These are phyloP conservation scores for Kurtzmaniella natalensis DNA, from an alignment of 1,139 yeast genomes.

Conservation along the genomic window DNA sequence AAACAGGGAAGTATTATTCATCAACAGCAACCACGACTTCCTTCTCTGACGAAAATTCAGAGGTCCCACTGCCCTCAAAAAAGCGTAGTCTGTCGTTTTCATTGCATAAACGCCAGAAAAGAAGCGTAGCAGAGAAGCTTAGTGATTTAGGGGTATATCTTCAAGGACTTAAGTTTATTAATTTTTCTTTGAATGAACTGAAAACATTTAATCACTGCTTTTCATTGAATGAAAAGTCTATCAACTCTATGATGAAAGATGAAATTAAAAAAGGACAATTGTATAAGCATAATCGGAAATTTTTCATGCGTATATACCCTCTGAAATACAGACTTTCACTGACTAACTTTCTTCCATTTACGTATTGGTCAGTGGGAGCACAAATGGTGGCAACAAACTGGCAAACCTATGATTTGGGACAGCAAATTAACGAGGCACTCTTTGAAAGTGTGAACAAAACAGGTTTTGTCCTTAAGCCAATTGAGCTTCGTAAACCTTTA, in stretches of 20 bases:
- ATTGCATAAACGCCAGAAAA: constrained; percentile 19
- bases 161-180: constrained; percentile 73
- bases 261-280: constrained; percentile 47
- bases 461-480: constrained; percentile 82
- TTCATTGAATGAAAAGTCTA: constrained; percentile 73
- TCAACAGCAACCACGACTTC: constrained; percentile 33
- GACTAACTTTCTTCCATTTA: constrained; percentile 73
- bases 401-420: constrained; percentile 91
- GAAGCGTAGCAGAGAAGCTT: constrained; percentile 40
- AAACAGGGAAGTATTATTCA: constrained; percentile 19
- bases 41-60: constrained; percentile 42
- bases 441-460: constrained; percentile 54
- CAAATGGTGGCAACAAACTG: constrained; percentile 97
- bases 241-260: constrained; percentile 63
- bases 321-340: constrained; percentile 72
- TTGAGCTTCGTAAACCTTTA: constrained; percentile 30
- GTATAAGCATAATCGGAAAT: constrained; percentile 72
- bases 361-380: constrained; percentile 78
- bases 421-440: constrained; percentile 84
- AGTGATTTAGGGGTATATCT: constrained; percentile 62
- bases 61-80: constrained; percentile 7
- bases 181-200: constrained; percentile 83
- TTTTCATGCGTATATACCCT: constrained; percentile 83
- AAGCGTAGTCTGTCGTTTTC: constrained; percentile 16
- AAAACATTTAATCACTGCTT: constrained; percentile 79